A percentile compares a stretch with the other conserved stretches of the same genome.
These are phyloP conservation scores for Euphorbia lathyris DNA, from an alignment of 345 rosid species.

Conservation along the genomic window DNA sequence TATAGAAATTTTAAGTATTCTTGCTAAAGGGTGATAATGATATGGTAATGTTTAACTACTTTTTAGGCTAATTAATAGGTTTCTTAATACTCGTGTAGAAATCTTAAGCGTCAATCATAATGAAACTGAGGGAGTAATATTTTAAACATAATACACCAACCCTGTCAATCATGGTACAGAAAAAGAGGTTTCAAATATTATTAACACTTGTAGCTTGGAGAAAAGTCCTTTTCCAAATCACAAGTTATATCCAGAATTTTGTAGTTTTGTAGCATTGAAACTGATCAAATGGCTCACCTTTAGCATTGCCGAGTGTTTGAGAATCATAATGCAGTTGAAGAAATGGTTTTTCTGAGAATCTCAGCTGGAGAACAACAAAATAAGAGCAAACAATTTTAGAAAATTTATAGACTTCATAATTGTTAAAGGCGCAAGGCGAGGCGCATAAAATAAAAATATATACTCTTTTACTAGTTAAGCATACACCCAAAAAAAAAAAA, in stretches of 20 bases:
- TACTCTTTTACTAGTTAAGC: too few species aligned
- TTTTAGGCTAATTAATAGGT: too few species aligned
- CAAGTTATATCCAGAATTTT: not conserved
- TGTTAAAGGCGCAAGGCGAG: too few species aligned
- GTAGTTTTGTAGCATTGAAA: conserved; percentile 3
- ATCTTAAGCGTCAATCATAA: too few species aligned
- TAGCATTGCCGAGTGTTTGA: conserved; percentile 35
- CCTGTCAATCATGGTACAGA: conserved; percentile 7
- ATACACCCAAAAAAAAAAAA: too few species aligned
- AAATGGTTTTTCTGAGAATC: conserved; percentile 28
- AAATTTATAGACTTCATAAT: not conserved
- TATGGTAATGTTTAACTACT: too few species aligned
- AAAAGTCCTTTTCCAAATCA: conserved; percentile 2
- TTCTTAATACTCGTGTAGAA: too few species aligned
- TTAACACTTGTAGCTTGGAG: not conserved
- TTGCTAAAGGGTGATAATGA: too few species aligned
- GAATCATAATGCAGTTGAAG: conserved; percentile 30
- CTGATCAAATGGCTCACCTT: conserved; percentile 40
- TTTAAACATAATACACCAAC: conserved; percentile 6
- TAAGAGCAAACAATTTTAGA: conserved; percentile 9
- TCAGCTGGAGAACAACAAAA: conserved; percentile 37
- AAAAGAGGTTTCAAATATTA: not conserved
- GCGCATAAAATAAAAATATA: too few species aligned
- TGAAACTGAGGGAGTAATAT: too few species aligned
- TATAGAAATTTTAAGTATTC: too few species aligned